Evolutionary conservation across 352 stramenopile species (phyloP).

Genomic region (Stramenopiles sp.): DNA sequence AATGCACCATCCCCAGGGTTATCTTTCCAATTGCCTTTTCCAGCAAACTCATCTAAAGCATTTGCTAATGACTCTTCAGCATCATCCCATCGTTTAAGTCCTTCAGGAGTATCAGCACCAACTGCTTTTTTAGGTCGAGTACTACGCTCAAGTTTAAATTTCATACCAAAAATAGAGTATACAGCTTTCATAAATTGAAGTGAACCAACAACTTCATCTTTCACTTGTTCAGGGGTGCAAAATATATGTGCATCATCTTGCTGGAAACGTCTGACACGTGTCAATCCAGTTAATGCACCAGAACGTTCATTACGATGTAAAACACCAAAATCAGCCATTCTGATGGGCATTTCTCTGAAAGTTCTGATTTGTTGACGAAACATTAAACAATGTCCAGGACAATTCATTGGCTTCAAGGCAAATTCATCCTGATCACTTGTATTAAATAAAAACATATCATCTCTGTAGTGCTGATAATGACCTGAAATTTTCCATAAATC

Average conservation of each 20-base stretch:
- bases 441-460: slow-evolving; percentile 93
- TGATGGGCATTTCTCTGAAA: slow-evolving; percentile 79
- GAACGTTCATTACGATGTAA: slow-evolving; percentile 80
- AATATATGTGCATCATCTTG: slow-evolving; percentile 96
- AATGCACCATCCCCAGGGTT: slow-evolving; percentile 90
- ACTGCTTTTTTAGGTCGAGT: slow-evolving; percentile 82
- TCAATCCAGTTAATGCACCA: slow-evolving; percentile 76
- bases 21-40: slow-evolving; percentile 48
- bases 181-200: slow-evolving; percentile 52
- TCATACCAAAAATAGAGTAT: slow-evolving; percentile 89
- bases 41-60: slow-evolving; percentile 72
- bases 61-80: slow-evolving; percentile 33
- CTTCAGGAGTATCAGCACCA: slow-evolving; percentile 23
- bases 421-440: slow-evolving; percentile 16
- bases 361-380: slow-evolving; percentile 60
- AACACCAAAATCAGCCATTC: slow-evolving; percentile 87
- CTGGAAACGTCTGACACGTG: slow-evolving; percentile 73
- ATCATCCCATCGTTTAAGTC: slow-evolving; percentile 46
- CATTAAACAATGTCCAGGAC: slow-evolving; percentile 86
- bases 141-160: slow-evolving; percentile 78
- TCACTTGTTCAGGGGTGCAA: slow-evolving; percentile 73
- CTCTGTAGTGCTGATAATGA: slow-evolving; percentile 85
- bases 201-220: slow-evolving; percentile 16
- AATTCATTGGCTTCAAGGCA: slow-evolving; percentile 87
- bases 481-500: slow-evolving; percentile 81